Base-by-base conservation (phyloP, 1,139 yeast species). In the Debaryomyces subglobosus region DNA sequence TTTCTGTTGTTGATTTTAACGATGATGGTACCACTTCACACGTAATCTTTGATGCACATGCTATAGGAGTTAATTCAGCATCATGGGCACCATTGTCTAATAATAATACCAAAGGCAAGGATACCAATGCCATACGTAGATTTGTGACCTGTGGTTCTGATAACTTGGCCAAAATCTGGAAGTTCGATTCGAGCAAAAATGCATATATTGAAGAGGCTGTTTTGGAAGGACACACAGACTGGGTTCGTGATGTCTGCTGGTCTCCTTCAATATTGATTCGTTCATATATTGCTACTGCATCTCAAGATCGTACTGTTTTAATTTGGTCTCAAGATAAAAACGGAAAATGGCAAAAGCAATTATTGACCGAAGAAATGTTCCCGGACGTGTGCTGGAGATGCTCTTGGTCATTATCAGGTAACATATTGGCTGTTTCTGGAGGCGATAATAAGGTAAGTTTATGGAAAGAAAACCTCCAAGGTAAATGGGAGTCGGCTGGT, bases 191-290 rank as follows among this genome's bases (percentile, higher is more conserved):
- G 4, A 73, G 77, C 10, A 67, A 73, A 34, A 78, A 79, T 58
- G 79, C 81, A 24, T 91, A 89, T 64, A 77, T 78, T 25, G 80
- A 85, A 61, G 97, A 94, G 67, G 85, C 86, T 38, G 79, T 82
- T 40, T 79, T 94, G 49, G 86, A 85, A 56, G 99, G 97, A 38
- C 99, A 95, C 67, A 77, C 89, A 18, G 99, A 94, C 69, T 95
- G 99, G 99, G 97, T 94, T 33, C 84, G 99, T 66, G 99, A 94
- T 67, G 97, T 94, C 51, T 92, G 96, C 6, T 94, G 99, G 99
- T 90, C 97, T 15, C 97, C 98, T 43, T 86, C 96, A 1, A 85
- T 89, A 40, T 77, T 94, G 53, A 81, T 90, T 43, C 88, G 90
- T 58, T 84, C 96, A 16, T 94, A 91, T 67, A 88, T 94, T 62